A percentile compares a stretch with the other conserved stretches of the same genome.
These are phyloP conservation scores for Lasiodiplodia sp. DNA, from an alignment of 2,329 filamentous ascomycete species.

Conservation along the genomic window DNA sequence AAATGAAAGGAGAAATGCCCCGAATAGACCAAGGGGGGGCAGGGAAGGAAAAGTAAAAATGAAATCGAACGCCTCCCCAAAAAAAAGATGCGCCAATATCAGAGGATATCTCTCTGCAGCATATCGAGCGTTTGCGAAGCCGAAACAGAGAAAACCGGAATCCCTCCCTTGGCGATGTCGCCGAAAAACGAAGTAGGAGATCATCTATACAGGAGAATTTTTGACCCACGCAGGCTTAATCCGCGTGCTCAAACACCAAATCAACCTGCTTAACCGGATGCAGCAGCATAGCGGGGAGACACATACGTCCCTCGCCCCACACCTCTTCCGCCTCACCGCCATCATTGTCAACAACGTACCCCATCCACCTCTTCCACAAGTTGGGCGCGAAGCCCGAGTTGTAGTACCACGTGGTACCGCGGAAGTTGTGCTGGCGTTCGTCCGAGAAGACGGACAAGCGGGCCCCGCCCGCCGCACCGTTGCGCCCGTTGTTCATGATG, in stretches of 20 bases:
- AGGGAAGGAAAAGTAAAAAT: background rate
- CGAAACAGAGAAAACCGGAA: background rate
- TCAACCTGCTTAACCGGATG: conserved; percentile 61
- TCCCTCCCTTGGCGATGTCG: background rate
- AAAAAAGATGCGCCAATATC: background rate
- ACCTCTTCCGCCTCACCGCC: conserved; percentile 55
- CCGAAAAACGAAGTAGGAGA: background rate
- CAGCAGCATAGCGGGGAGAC: conserved; percentile 55
- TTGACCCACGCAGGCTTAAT: conserved; percentile 33
- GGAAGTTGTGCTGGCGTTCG: conserved; percentile 61
- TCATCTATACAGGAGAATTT: conserved; percentile 19
- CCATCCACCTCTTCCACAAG: conserved; percentile 64
- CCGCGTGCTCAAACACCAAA: conserved; percentile 52
- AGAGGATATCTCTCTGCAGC: background rate
- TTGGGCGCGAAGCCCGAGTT: conserved; percentile 61
- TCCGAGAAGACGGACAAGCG: conserved; percentile 58
- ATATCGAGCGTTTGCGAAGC: background rate
- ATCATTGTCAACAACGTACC: conserved; percentile 60
- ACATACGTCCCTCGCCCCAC: conserved; percentile 57
- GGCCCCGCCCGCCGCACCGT: conserved; percentile 58
- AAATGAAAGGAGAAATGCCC: background rate
- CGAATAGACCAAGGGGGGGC: background rate
- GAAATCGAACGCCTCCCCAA: background rate
- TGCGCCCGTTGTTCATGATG: conserved; percentile 63
- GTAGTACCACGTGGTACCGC: conserved; percentile 62